phyloP scores from a whole-genome alignment of 1,284 basidiomycete species.

The Ganoderma lucidum region DNA sequence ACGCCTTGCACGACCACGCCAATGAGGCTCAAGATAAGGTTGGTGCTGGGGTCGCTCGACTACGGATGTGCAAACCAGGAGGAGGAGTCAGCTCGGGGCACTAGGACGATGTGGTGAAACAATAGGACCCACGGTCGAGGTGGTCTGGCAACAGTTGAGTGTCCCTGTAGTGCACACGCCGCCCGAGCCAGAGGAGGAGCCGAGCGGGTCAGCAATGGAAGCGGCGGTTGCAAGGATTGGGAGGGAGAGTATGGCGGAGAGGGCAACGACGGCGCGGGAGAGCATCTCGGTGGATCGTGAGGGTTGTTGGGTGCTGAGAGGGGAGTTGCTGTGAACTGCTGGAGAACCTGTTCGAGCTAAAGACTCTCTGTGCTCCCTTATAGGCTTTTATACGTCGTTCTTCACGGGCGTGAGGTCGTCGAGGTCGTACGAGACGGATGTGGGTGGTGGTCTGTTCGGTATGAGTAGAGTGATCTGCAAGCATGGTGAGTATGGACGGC shows the following conservation, averaged over 20 bases:
- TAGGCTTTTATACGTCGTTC: neutral
- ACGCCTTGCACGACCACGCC: slow-evolving; percentile 31
- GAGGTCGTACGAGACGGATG: neutral
- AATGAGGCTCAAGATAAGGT: slow-evolving; percentile 32
- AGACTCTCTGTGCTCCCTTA: neutral
- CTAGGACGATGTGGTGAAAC: neutral
- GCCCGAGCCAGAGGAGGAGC: neutral
- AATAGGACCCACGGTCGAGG: slow-evolving; percentile 25
- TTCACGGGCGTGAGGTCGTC: neutral
- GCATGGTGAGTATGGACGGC: neutral
- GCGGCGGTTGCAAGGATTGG: slow-evolving; percentile 40
- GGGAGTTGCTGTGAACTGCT: slow-evolving; percentile 6
- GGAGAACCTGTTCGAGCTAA: slow-evolving; percentile 6
- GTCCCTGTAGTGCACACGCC: slow-evolving; percentile 38
- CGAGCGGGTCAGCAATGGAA: slow-evolving; percentile 14
- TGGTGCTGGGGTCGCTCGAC: slow-evolving; percentile 20
- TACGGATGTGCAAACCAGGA: slow-evolving; percentile 12
- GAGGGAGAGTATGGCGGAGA: slow-evolving; percentile 32
- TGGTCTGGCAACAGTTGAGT: slow-evolving; percentile 43
- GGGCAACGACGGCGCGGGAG: slow-evolving; percentile 21
- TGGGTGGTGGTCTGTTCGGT: neutral
- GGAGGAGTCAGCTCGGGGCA: neutral
- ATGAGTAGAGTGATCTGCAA: neutral
- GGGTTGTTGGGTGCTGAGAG: slow-evolving; percentile 2
- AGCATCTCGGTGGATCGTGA: slow-evolving; percentile 23